These are phyloP conservation scores for Knoxdaviesia proteae DNA, from an alignment of 2,329 filamentous ascomycete genomes.

Conservation along the genomic window DNA sequence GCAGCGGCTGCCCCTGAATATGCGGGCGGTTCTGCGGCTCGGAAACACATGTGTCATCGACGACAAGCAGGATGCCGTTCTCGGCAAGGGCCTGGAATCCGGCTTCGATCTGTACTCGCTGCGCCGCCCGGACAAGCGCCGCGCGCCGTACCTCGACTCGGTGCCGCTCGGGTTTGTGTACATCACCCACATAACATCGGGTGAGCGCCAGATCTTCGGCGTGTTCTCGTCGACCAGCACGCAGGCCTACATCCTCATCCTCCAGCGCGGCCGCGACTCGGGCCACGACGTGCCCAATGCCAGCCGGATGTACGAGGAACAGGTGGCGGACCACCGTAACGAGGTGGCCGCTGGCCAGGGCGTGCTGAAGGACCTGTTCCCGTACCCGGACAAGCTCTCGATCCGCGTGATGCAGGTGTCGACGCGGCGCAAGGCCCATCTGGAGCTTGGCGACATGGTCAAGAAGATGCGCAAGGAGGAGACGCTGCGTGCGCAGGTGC, in stretches of 20 bases:
- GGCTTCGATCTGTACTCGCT: conserved; percentile 76
- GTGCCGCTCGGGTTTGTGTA: conserved; percentile 68
- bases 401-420: conserved; percentile 81
- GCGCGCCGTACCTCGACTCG: conserved; percentile 48
- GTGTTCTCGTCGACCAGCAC: conserved; percentile 68
- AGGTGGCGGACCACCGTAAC: conserved; percentile 42
- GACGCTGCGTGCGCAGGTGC: conserved; percentile 49
- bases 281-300: conserved; percentile 74
- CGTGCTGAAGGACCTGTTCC: conserved; percentile 55
- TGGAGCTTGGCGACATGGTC: conserved; percentile 71
- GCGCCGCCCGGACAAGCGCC: conserved; percentile 41
- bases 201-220: conserved; percentile 82
- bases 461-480: conserved; percentile 85
- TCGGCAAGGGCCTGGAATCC: conserved; percentile 80
- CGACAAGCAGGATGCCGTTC: conserved; percentile 68
- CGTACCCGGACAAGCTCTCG: conserved; percentile 67
- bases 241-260: conserved; percentile 71
- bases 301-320: conserved; percentile 67
- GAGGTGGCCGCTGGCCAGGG: conserved; percentile 42
- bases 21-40: conserved; percentile 71
- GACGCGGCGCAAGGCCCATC: conserved; percentile 68
- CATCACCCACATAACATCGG: conserved; percentile 76
- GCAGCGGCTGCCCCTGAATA: conserved; percentile 68
- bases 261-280: conserved; percentile 61
- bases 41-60: conserved; percentile 90